phyloP scores from a whole-genome alignment of 2,329 filamentous ascomycete species.

The Scleromitrula shiraiana region DNA sequence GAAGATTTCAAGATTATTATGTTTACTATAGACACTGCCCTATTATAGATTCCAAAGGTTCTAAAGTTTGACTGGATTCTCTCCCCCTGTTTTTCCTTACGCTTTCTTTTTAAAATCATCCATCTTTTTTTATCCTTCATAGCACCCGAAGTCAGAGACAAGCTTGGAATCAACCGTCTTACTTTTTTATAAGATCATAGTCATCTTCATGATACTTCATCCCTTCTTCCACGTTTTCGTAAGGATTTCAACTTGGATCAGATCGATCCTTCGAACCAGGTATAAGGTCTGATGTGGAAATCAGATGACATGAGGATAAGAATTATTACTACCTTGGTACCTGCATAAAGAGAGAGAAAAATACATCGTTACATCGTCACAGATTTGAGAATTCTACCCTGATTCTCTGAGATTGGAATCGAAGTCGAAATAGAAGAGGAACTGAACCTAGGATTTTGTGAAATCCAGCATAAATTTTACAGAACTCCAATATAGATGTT shows the following conservation, averaged over 20 bases:
- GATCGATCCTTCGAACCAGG: constrained; percentile 4
- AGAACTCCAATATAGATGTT: background rate
- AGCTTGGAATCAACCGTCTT: constrained; percentile 5
- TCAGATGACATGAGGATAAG: constrained; percentile 1
- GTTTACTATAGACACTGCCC: too few relatives aligned
- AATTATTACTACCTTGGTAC: background rate
- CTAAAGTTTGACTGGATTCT: too few relatives aligned
- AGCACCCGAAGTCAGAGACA: background rate
- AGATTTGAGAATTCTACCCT: background rate
- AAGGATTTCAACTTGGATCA: constrained; percentile 4
- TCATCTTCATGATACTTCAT: background rate
- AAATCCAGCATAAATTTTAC: background rate
- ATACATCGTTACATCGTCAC: constrained; percentile 4
- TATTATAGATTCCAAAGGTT: too few relatives aligned
- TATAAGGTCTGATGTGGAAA: constrained; percentile 1
- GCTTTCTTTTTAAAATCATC: background rate
- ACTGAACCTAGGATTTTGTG: background rate
- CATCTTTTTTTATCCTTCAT: background rate
- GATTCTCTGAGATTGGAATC: background rate
- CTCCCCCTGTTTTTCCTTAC: too few relatives aligned
- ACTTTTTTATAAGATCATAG: background rate
- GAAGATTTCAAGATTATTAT: too few relatives aligned
- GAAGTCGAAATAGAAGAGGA: background rate
- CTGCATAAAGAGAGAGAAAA: too few relatives aligned
- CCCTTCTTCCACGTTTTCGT: constrained; percentile 8